These are phyloP conservation scores for Cyberlindnera mississippiensis DNA, from an alignment of 805 yeast genomes.

Conservation along the genomic window DNA sequence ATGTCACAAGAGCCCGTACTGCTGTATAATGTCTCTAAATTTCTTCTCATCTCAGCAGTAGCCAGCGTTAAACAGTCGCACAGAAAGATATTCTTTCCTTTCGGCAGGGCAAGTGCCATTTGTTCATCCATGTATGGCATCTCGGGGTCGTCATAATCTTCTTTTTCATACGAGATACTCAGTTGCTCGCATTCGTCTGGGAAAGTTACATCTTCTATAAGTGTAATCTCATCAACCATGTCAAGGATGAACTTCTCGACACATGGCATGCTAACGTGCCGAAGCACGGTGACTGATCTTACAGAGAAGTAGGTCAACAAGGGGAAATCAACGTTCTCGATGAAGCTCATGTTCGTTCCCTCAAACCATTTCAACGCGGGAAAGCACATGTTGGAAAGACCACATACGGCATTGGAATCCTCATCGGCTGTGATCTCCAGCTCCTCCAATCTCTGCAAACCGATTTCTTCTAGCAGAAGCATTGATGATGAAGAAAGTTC, in stretches of 20 bases:
- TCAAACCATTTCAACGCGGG: slow-evolving; percentile 4
- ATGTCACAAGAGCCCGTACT: too few species aligned
- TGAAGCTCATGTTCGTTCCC: slow-evolving; percentile 1
- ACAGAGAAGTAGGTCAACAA: slow-evolving; percentile 2
- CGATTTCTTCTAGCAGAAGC: slow-evolving; percentile 1
- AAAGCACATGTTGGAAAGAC: slow-evolving; percentile 1
- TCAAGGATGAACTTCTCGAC: background rate
- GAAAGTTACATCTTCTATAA: too few species aligned
- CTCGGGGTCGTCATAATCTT: too few species aligned
- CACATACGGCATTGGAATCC: background rate
- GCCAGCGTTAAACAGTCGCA: too few species aligned
- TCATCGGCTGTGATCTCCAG: slow-evolving; percentile 1
- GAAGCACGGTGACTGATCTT: slow-evolving; percentile 4
- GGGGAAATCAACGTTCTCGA: slow-evolving; percentile 5
- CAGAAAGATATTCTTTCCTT: too few species aligned
- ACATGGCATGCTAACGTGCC: background rate
- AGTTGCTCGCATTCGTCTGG: too few species aligned
- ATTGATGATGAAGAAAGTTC: slow-evolving; percentile 1
- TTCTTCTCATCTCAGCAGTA: too few species aligned
- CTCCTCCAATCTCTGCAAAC: background rate
- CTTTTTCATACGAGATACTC: too few species aligned
- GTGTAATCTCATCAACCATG: too few species aligned
- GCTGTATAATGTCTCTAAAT: too few species aligned
- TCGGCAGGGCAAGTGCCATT: too few species aligned
- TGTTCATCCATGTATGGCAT: too few species aligned